These are phyloP conservation scores for Lodderomyces jiufengensis DNA, from an alignment of 1,139 yeast species.

Conservation along the genomic window DNA sequence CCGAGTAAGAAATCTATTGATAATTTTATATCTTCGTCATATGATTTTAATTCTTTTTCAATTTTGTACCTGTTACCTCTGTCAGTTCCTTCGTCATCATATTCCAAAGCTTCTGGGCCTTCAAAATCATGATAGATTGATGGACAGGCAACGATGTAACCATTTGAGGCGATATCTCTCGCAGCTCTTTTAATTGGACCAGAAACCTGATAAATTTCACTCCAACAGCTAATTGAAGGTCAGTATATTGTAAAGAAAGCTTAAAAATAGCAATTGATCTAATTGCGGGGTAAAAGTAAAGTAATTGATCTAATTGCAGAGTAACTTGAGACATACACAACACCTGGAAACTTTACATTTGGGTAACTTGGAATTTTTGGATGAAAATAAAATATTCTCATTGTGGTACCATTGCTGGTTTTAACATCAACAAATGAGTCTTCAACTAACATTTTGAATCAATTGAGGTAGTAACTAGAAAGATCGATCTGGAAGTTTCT, in stretches of 20 bases:
- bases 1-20: conserved; percentile 59
- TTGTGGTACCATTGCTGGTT: conserved; percentile 64
- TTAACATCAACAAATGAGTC: conserved; percentile 63
- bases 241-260: too few relatives aligned
- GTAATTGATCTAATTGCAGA: too few relatives aligned
- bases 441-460: conserved; percentile 56
- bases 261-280: too few relatives aligned
- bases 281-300: too few relatives aligned
- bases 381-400: conserved; percentile 64
- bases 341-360: conserved; percentile 74
- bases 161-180: conserved; percentile 74
- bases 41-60: conserved; percentile 64
- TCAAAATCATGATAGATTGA: conserved; percentile 75
- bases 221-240: conserved; percentile 39
- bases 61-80: conserved; percentile 67
- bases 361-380: conserved; percentile 74
- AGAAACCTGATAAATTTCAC: conserved; percentile 79
- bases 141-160: conserved; percentile 75
- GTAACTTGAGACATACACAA: conserved; percentile 39
- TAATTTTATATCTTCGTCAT: conserved; percentile 70
- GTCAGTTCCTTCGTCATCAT: conserved; percentile 74
- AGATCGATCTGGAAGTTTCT: too few relatives aligned
- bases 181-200: conserved; percentile 80
- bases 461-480: neutral
- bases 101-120: conserved; percentile 60